Conservation (phyloP, 2,329 filamentous ascomycete species). For the Zasmidium cellare region DNA sequence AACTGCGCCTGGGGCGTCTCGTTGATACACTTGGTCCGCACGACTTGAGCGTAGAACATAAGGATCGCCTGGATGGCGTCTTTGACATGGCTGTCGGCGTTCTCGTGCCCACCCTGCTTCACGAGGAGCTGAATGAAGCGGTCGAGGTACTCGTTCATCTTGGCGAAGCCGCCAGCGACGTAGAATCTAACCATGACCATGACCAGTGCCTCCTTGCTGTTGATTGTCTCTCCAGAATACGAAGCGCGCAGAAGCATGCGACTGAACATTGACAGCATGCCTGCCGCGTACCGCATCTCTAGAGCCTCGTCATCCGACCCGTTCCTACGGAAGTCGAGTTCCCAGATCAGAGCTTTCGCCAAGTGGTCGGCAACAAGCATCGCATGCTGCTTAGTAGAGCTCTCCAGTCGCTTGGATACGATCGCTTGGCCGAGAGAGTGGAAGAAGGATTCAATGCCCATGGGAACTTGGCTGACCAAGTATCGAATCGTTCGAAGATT, state of each 20-base stretch:
- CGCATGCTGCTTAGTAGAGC: slow-evolving; percentile 61
- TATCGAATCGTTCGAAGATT: slow-evolving; percentile 78
- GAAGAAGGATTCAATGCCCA: slow-evolving; percentile 80
- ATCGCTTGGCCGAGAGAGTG: slow-evolving; percentile 82
- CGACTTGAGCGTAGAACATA: slow-evolving; percentile 74
- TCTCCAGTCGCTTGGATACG: slow-evolving; percentile 70
- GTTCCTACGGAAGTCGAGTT: slow-evolving; percentile 27
- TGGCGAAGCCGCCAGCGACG: slow-evolving; percentile 71
- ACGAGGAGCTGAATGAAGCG: slow-evolving; percentile 28
- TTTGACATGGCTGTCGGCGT: slow-evolving; percentile 14
- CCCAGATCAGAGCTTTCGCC: slow-evolving; percentile 56
- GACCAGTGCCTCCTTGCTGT: slow-evolving; percentile 50
- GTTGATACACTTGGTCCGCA: slow-evolving; percentile 74
- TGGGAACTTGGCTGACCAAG: slow-evolving; percentile 75
- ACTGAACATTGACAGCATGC: slow-evolving; percentile 24
- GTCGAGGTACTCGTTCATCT: slow-evolving; percentile 58
- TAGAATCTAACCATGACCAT: slow-evolving; percentile 86
- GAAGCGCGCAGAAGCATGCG: slow-evolving; percentile 27
- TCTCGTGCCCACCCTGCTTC: slow-evolving; percentile 44
- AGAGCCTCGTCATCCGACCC: slow-evolving; percentile 21
- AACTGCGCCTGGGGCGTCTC: slow-evolving; percentile 67
- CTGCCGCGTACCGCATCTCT: slow-evolving; percentile 26
- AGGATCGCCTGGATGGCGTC: slow-evolving; percentile 74
- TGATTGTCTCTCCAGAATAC: slow-evolving; percentile 26
- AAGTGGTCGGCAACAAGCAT: slow-evolving; percentile 66